Conservation (phyloP, 1,284 basidiomycete species). For the Caloboletus inedulis region DNA sequence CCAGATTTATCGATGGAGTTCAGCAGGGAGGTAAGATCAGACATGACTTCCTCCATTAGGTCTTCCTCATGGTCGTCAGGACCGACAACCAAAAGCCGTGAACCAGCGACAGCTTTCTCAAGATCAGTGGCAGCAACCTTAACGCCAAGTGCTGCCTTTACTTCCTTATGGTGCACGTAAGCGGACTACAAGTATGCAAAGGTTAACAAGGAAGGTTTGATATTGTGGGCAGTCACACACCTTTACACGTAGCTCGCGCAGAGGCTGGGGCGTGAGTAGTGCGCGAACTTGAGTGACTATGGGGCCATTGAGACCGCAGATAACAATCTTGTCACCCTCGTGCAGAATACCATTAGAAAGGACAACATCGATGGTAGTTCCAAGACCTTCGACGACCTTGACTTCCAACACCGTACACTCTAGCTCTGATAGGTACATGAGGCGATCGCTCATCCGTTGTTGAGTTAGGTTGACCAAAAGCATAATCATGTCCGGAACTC, state of each 20-base stretch:
- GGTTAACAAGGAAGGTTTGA: constrained; percentile 2
- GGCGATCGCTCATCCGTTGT: constrained; percentile 93
- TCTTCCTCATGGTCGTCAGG: constrained; percentile 97
- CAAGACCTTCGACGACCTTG: constrained; percentile 97
- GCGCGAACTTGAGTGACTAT: constrained; percentile 96
- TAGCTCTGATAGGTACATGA: constrained; percentile 98
- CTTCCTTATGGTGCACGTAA: constrained; percentile 97
- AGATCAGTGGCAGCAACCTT: constrained; percentile 96
- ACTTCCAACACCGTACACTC: constrained; percentile 99
- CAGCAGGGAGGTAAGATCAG: constrained; percentile 87
- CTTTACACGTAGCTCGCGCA: constrained; percentile 96
- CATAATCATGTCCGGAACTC: constrained; percentile 99
- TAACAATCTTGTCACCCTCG: constrained; percentile 94
- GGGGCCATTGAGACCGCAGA: constrained; percentile 97
- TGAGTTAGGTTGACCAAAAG: constrained; percentile 97
- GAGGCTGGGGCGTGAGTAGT: constrained; percentile 92
- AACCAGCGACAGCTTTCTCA: constrained; percentile 99
- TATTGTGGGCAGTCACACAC: constrained; percentile 39
- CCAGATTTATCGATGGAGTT: constrained; percentile 95
- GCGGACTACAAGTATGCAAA: constrained; percentile 58
- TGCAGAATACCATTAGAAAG: constrained; percentile 92
- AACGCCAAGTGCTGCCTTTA: constrained; percentile 97
- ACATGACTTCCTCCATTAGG: constrained; percentile 94
- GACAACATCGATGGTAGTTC: constrained; percentile 97
- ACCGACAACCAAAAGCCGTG: constrained; percentile 86